Evolutionary conservation across 2,329 filamentous ascomycete genomes (phyloP).

Genomic region (Diaporthe citriasiana): DNA sequence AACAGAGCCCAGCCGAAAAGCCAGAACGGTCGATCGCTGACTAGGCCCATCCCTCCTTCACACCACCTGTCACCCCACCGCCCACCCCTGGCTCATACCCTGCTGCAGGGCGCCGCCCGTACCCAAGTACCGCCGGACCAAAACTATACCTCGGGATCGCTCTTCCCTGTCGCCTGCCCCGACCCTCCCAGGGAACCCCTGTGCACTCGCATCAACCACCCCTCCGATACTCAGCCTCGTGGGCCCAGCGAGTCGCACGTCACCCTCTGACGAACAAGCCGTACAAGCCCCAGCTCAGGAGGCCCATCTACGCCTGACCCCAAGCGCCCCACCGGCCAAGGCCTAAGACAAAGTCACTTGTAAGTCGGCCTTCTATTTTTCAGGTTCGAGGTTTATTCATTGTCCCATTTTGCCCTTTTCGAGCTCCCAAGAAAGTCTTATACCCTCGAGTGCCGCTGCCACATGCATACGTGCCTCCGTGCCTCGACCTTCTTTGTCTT

Average conservation of each 20-base stretch:
- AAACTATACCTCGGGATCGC: constrained; percentile 9
- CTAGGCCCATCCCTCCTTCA: constrained; percentile 35
- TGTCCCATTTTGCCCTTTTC: constrained; percentile 22
- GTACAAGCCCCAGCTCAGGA: constrained; percentile 42
- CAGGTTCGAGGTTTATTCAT: constrained; percentile 25
- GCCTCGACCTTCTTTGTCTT: constrained; percentile 39
- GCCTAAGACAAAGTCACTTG: constrained; percentile 39
- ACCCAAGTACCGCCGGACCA: neutral
- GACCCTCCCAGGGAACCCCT: constrained; percentile 31
- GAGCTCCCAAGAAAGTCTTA: constrained; percentile 38
- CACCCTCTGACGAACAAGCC: constrained; percentile 42
- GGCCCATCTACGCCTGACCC: constrained; percentile 42
- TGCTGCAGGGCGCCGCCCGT: constrained; percentile 7
- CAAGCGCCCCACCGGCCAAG: constrained; percentile 36
- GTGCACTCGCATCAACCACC: constrained; percentile 28
- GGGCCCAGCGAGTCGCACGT: constrained; percentile 42
- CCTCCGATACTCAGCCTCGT: constrained; percentile 43
- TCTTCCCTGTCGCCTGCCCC: constrained; percentile 35
- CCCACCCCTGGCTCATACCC: constrained; percentile 4
- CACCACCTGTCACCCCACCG: constrained; percentile 36
- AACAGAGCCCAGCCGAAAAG: constrained; percentile 30
- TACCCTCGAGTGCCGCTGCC: constrained; percentile 39
- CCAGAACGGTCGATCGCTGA: constrained; percentile 42
- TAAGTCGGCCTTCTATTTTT: constrained; percentile 34
- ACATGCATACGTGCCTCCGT: constrained; percentile 15